Conservation (phyloP, 2,329 filamentous ascomycete species). For the Madurella mycetomatis region DNA sequence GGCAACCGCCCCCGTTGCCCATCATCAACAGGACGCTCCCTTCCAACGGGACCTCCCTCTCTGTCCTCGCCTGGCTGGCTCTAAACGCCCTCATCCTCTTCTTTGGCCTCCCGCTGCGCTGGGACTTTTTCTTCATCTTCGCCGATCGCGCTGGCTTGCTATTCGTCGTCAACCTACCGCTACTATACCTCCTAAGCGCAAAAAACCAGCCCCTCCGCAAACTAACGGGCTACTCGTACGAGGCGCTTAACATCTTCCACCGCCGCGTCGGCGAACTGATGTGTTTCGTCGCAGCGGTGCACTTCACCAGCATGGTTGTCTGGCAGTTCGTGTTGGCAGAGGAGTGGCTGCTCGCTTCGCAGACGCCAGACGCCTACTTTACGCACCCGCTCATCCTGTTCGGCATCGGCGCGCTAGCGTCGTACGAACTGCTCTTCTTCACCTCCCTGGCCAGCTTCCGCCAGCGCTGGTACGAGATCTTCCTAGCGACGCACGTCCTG, state of each 20-base stretch:
- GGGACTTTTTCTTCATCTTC: slow-evolving; percentile 52
- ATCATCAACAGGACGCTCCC: slow-evolving; percentile 54
- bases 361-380: slow-evolving; percentile 45
- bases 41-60: slow-evolving; percentile 51
- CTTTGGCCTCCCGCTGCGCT: slow-evolving; percentile 45
- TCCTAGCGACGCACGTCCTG: slow-evolving; percentile 54
- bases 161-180: slow-evolving; percentile 45
- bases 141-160: slow-evolving; percentile 54
- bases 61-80: slow-evolving; percentile 46
- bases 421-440: slow-evolving; percentile 59
- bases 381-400: slow-evolving; percentile 47
- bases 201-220: slow-evolving; percentile 61
- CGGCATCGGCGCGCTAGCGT: slow-evolving; percentile 51
- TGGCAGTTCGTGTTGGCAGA: slow-evolving; percentile 51
- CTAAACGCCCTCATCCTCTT: slow-evolving; percentile 57
- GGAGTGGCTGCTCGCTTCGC: slow-evolving; percentile 37
- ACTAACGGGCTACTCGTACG: slow-evolving; percentile 61
- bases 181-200: slow-evolving; percentile 59
- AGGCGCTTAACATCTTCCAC: slow-evolving; percentile 62
- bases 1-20: slow-evolving; percentile 54
- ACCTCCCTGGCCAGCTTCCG: slow-evolving; percentile 58
- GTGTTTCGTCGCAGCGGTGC: slow-evolving; percentile 55
- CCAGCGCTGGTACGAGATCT: slow-evolving; percentile 58
- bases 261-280: slow-evolving; percentile 58
- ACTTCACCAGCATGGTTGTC: slow-evolving; percentile 50